Evolutionary conservation across 1,139 yeast genomes (phyloP).

Genomic region (Geotrichum restrictum): DNA sequence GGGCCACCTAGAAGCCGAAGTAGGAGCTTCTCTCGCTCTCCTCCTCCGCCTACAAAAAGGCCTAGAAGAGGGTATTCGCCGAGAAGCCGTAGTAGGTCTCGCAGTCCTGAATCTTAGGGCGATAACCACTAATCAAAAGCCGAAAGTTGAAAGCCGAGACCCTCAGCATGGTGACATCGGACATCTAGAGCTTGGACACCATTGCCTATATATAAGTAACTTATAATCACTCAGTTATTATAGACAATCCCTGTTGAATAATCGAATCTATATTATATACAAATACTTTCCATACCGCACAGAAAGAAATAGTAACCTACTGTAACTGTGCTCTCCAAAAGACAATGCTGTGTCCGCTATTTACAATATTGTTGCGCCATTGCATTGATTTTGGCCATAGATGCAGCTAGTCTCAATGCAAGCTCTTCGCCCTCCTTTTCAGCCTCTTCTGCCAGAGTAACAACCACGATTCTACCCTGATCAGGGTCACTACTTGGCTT

Average conservation of each 20-base stretch:
- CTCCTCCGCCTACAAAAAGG: background rate
- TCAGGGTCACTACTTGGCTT: conserved; percentile 3
- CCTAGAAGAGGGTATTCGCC: background rate
- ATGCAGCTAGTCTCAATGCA: conserved; percentile 13
- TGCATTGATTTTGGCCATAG: conserved; percentile 18
- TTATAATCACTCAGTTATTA: too few relatives aligned
- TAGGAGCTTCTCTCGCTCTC: conserved; percentile 1
- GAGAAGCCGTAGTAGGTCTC: background rate
- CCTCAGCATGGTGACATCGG: too few relatives aligned
- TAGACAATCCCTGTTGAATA: too few relatives aligned
- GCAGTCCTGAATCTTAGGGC: background rate
- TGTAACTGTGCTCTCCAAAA: too few relatives aligned
- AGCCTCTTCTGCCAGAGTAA: conserved; percentile 16
- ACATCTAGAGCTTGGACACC: too few relatives aligned
- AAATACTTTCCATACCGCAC: background rate
- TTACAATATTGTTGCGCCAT: conserved; percentile 7
- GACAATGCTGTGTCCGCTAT: too few relatives aligned
- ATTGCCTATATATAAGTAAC: too few relatives aligned
- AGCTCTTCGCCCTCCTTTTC: conserved; percentile 9
- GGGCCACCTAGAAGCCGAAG: conserved; percentile 16
- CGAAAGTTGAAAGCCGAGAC: too few relatives aligned
- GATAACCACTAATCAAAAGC: background rate
- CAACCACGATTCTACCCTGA: conserved; percentile 14
- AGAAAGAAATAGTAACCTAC: too few relatives aligned
- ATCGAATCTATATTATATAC: too few relatives aligned